These are phyloP conservation scores for Mediolabrus comicus DNA, from an alignment of 108 stramenopile genomes.

Conservation along the genomic window DNA sequence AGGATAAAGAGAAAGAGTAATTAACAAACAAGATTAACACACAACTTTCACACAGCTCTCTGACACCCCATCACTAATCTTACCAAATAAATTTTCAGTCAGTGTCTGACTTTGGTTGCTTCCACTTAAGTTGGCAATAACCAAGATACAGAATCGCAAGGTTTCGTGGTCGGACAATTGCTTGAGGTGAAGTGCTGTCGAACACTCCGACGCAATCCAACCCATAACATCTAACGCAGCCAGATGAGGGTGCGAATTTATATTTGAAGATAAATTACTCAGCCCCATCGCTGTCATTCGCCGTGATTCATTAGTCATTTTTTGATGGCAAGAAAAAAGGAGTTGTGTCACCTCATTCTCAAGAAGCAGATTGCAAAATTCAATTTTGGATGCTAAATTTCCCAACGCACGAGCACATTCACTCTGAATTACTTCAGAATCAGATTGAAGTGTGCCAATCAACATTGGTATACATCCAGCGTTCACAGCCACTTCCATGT, in stretches of 20 bases:
- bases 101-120: conserved; percentile 50
- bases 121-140: conserved; percentile 68
- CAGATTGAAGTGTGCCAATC: conserved; percentile 51
- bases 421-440: conserved; percentile 49
- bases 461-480: conserved; percentile 62
- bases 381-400: conserved; percentile 80
- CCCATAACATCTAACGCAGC: conserved; percentile 53
- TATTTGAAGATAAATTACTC: conserved; percentile 64
- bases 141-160: conserved; percentile 68
- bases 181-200: conserved; percentile 66
- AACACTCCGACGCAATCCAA: conserved; percentile 53
- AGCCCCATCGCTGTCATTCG: conserved; percentile 74
- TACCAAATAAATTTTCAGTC: conserved; percentile 47
- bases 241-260: conserved; percentile 68
- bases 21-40: no score
- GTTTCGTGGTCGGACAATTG: conserved; percentile 70
- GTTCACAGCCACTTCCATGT: conserved; percentile 67
- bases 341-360: conserved; percentile 45
- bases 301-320: conserved; percentile 44
- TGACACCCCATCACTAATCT: no score
- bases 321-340: conserved; percentile 62
- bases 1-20: neutral
- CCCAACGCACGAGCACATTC: conserved; percentile 82
- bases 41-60: no score
- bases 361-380: conserved; percentile 66